These are phyloP conservation scores for Fonsecaea pedrosoi DNA, from an alignment of 2,329 filamentous ascomycete species.

Conservation along the genomic window DNA sequence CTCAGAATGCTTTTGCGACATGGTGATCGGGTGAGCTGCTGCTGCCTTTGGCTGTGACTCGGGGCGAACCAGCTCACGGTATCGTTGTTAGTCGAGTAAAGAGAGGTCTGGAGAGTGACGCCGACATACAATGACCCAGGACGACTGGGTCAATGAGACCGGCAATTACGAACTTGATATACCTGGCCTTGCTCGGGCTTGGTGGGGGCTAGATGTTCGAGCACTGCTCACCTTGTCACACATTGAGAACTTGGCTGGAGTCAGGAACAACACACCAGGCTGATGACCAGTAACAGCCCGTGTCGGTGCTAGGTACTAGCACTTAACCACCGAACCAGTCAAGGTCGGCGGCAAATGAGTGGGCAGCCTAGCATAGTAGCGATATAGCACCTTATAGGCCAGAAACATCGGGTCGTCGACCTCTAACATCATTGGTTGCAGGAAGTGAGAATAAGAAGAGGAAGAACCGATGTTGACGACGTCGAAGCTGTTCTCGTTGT, in stretches of 20 bases:
- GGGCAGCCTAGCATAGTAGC: not conserved
- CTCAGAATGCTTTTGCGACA: conserved; percentile 10
- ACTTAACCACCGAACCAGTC: not conserved
- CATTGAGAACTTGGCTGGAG: not conserved
- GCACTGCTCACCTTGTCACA: not conserved
- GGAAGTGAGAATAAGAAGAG: no score
- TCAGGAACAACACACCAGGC: not conserved
- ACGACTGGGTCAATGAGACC: not conserved
- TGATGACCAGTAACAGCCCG: not conserved
- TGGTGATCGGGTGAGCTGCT: not conserved
- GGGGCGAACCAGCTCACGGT: not conserved
- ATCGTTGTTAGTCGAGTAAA: not conserved
- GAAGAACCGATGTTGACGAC: no score
- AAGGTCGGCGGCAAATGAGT: not conserved
- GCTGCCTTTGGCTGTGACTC: not conserved
- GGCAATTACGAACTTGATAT: not conserved
- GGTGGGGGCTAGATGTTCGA: not conserved
- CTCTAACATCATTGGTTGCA: no score
- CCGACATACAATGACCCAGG: not conserved
- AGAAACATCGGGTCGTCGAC: no score
- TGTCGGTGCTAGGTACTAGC: not conserved
- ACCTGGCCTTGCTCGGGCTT: not conserved
- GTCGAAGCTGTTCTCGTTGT: no score
- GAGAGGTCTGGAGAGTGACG: not conserved
- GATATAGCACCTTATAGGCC: no score